These are phyloP conservation scores for Fragilaria crotonensis DNA, from an alignment of 108 stramenopile species.

Conservation along the genomic window DNA sequence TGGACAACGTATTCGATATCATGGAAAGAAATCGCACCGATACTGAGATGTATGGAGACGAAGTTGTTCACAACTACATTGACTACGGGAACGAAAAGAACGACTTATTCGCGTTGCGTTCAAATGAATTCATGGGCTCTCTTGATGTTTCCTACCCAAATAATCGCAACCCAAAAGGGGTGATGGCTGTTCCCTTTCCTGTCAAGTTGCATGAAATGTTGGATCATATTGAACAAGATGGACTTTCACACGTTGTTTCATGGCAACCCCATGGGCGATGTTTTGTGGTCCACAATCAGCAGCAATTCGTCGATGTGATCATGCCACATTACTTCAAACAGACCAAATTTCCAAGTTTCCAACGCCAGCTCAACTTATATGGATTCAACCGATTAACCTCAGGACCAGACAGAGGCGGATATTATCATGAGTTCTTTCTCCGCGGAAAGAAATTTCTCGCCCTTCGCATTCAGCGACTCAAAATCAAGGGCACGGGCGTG, in stretches of 20 bases:
- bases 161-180: no score
- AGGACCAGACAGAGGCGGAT: slow-evolving; percentile 35
- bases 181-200: no score
- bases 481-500: slow-evolving; percentile 77
- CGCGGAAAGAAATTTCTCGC: slow-evolving; percentile 50
- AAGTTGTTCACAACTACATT: no score
- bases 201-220: slow-evolving; percentile 74
- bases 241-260: slow-evolving; percentile 54
- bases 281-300: slow-evolving; percentile 52
- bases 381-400: slow-evolving; percentile 46
- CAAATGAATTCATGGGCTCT: no score
- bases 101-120: no score
- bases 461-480: slow-evolving; percentile 57
- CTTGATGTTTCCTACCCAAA: no score
- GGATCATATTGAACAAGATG: slow-evolving; percentile 33
- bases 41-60: no score
- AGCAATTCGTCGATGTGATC: slow-evolving; percentile 41
- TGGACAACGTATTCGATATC: no score
- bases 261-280: slow-evolving; percentile 66
- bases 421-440: slow-evolving; percentile 76
- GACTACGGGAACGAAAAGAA: no score
- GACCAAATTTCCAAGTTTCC: slow-evolving; percentile 50
- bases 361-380: slow-evolving; percentile 68
- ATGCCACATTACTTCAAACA: slow-evolving; percentile 51
- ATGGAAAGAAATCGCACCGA: no score